These are phyloP conservation scores for Rhodotorula paludigena DNA, from an alignment of 768 basidiomycete genomes.

Conservation along the genomic window DNA sequence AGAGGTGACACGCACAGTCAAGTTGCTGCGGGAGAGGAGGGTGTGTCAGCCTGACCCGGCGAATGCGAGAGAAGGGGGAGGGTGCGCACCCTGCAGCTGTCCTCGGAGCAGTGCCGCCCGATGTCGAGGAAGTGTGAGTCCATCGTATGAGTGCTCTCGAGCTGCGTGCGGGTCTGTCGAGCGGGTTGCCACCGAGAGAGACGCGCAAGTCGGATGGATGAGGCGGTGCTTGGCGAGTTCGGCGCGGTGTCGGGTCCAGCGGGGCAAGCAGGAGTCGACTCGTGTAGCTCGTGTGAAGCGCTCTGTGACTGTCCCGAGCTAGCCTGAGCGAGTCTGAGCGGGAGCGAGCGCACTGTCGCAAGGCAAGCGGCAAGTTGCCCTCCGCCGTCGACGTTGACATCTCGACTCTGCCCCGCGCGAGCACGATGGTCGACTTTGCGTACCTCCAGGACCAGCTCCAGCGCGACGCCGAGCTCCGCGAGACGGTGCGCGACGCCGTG, in stretches of 20 bases:
- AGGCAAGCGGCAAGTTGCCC: too few species aligned
- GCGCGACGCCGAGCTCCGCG: constrained; percentile 26
- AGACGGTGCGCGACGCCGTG: constrained; percentile 36
- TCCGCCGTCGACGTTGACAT: too few species aligned
- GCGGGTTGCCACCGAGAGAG: too few species aligned
- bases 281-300: too few species aligned
- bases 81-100: constrained; percentile 4
- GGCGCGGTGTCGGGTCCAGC: not conserved
- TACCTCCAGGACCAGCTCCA: constrained; percentile 24
- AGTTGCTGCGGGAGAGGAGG: constrained; percentile 10
- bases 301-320: not conserved
- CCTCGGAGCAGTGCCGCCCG: constrained; percentile 28
- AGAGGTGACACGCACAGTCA: constrained; percentile 9
- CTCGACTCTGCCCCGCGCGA: too few species aligned
- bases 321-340: not conserved
- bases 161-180: not conserved
- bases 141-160: constrained; percentile 24
- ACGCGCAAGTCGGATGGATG: not conserved
- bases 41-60: not conserved
- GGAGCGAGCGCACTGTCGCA: too few species aligned
- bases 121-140: constrained; percentile 41
- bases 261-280: too few species aligned
- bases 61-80: not conserved
- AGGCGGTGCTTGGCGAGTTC: not conserved
- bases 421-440: constrained; percentile 18